Base-by-base conservation (phyloP, 2,329 filamentous ascomycete species). In the Trichoderma arundinaceum region DNA sequence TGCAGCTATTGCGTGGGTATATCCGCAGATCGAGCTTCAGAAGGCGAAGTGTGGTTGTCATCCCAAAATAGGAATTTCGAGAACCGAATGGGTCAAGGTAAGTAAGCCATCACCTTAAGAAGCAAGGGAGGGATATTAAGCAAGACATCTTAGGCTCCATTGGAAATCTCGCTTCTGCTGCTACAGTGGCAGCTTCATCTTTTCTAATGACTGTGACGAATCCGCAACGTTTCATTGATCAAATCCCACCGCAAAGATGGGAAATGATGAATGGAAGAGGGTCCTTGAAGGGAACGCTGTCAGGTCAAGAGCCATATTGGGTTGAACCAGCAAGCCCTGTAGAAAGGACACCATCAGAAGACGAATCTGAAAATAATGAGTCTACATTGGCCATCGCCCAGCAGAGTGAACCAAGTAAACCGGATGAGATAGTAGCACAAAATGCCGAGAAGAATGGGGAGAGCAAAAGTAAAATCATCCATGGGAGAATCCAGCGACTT, bases 1-100 rank as follows among this genome's bases (percentile, higher is more conserved):
- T 82, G 79, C 70, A 77, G 74, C 43, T 81, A 79, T 63, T 81
- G 80, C 54, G 79, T 81, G 7, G 78, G 79, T 2, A 79, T 80
- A 32, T 78, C 70, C n/a, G 79, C 75, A 2, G 79, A 81, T 56
- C 72, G 74, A 44, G 79, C 79, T 9, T 72, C 51, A 4, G 71
- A 74, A 9, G 79, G 78, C 1, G 78, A 81, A 65, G 77, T 78
- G 1, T 81, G 80, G 79, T 64, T 81, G 1, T 77, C 74, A 8
- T 78, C 76, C 5, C 78, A 81, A 69, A 81, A 82, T 67, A 72
- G 79, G 7, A 81, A 82, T 64, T 81, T 81, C 66, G 69, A 77
- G 64, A 80, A 82, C 65, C 72, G 79, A 2, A 81, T 81, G 78
- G 79, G 79, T 1, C 69, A 68, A 53, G 71, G 71, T 53, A 61